Conservation (phyloP, 1,139 yeast species). For the Scheffersomyces titani region DNA sequence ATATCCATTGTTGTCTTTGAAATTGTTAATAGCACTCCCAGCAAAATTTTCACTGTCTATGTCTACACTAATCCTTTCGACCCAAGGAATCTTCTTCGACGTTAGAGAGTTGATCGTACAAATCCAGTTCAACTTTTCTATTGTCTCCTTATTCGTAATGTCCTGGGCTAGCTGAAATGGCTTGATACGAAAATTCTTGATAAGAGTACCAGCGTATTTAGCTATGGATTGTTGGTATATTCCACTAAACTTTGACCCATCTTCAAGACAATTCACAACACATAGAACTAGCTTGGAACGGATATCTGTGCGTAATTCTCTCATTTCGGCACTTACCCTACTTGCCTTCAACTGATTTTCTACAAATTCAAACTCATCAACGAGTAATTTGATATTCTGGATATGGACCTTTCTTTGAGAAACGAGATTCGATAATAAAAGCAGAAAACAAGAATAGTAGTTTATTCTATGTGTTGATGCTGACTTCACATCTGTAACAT, state of each 20-base stretch:
- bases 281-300: conserved; percentile 3
- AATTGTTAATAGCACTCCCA: conserved; percentile 11
- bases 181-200: background rate
- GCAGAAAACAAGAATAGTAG: conserved; percentile 16
- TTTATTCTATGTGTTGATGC: conserved; percentile 7
- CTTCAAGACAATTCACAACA: conserved; percentile 1
- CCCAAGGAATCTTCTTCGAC: background rate
- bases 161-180: background rate
- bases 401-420: conserved; percentile 7
- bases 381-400: conserved; percentile 13
- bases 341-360: background rate
- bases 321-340: background rate
- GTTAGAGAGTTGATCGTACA: background rate
- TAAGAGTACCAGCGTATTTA: background rate
- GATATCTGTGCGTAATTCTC: background rate
- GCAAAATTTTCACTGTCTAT: background rate
- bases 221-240: background rate
- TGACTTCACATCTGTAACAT: conserved; percentile 1
- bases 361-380: conserved; percentile 10
- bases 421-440: conserved; percentile 10
- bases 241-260: background rate
- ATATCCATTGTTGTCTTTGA: conserved; percentile 18
- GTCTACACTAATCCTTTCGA: background rate
- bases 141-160: background rate
- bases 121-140: background rate